These are phyloP conservation scores for Nephelium lappaceum DNA, from an alignment of 345 rosid species.

Conservation along the genomic window DNA sequence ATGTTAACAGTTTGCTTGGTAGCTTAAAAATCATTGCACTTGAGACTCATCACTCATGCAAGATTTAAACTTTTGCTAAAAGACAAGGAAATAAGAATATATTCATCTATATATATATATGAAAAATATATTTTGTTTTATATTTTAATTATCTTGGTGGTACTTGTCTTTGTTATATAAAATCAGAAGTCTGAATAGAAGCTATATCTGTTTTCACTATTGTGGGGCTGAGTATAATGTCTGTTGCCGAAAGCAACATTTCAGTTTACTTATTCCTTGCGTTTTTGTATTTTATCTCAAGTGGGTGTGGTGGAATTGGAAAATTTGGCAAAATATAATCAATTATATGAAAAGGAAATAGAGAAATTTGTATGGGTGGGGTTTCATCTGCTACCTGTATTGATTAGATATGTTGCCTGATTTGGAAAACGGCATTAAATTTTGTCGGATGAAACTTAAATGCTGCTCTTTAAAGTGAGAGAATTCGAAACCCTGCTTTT, in stretches of 20 bases:
- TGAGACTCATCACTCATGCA: too few relatives aligned
- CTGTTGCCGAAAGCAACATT: slow-evolving; percentile 1
- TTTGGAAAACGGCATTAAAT: not conserved
- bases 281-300: not conserved
- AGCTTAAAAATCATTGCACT: too few relatives aligned
- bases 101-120: too few relatives aligned
- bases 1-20: too few relatives aligned
- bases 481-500: not conserved
- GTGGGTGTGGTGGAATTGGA: not conserved
- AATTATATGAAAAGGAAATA: too few relatives aligned
- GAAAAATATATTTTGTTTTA: too few relatives aligned
- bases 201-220: not conserved
- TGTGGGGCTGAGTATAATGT: slow-evolving; percentile 2
- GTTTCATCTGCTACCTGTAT: not conserved
- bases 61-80: too few relatives aligned
- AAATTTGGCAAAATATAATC: not conserved
- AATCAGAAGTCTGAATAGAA: too few relatives aligned
- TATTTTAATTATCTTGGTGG: too few relatives aligned
- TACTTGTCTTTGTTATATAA: too few relatives aligned
- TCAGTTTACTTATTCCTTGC: slow-evolving; percentile 10
- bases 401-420: slow-evolving; percentile 14
- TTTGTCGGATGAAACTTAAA: slow-evolving; percentile 13
- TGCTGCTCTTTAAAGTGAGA: not conserved
- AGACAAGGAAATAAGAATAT: too few relatives aligned
- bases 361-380: not conserved